Conservation (phyloP, 257 asterid species). For the Jacaranda mimosifolia region DNA sequence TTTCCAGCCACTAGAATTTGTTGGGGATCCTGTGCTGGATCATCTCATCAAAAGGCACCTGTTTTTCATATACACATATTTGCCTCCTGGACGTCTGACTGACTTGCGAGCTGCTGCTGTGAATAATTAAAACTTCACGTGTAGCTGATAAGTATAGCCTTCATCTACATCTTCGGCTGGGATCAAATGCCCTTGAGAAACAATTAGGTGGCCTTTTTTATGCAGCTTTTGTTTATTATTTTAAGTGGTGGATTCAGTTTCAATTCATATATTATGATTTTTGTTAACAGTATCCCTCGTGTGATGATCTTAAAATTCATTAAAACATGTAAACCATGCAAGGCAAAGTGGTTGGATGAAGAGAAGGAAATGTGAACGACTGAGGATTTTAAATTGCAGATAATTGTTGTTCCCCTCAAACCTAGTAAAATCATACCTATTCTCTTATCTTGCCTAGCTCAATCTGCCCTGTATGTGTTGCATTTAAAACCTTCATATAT, state of each 20-base stretch:
- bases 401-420: constrained; percentile 58
- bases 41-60: constrained; percentile 93
- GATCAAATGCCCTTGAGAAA: constrained; percentile 94
- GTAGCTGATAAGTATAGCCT: constrained; percentile 91
- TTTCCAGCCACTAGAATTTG: constrained; percentile 94
- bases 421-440: constrained; percentile 79
- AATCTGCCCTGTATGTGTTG: constrained; percentile 64
- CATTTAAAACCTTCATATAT: constrained; percentile 68
- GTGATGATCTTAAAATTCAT: constrained; percentile 66
- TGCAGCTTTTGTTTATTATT: too few relatives aligned
- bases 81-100: constrained; percentile 97
- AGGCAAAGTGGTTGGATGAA: constrained; percentile 94
- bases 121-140: constrained; percentile 92
- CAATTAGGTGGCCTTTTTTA: constrained; percentile 61
- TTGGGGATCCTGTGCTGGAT: constrained; percentile 97
- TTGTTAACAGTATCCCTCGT: constrained; percentile 67
- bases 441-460: constrained; percentile 78
- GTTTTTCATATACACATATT: constrained; percentile 91
- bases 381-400: constrained; percentile 49
- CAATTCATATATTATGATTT: too few relatives aligned
- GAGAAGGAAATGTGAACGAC: constrained; percentile 53
- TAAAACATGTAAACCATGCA: constrained; percentile 62
- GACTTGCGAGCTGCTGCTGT: constrained; percentile 99
- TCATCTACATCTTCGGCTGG: constrained; percentile 96
- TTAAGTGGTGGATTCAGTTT: constrained; percentile 91